A percentile compares a stretch with the other conserved stretches of the same genome.
Evolutionary conservation across 1,139 yeast genomes (phyloP).

Genomic region (Geotrichum europaeum): DNA sequence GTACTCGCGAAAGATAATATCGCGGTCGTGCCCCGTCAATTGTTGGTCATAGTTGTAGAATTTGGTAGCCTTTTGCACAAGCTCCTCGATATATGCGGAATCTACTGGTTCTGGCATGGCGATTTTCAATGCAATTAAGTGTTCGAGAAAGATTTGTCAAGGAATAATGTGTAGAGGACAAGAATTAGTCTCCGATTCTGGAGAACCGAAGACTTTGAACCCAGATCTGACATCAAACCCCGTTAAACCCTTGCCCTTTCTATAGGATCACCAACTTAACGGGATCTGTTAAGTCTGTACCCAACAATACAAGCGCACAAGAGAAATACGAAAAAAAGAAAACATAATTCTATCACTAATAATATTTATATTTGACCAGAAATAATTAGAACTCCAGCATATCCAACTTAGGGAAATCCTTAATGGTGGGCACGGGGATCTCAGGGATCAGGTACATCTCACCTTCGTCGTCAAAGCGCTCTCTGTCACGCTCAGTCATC

Average conservation of each 20-base stretch:
- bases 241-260: neutral
- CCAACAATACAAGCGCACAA: neutral
- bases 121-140: neutral
- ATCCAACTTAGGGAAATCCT: constrained; percentile 14
- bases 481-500: constrained; percentile 71
- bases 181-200: neutral
- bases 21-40: constrained; percentile 12
- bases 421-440: constrained; percentile 24
- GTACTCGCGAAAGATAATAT: constrained; percentile 6
- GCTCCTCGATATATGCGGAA: constrained; percentile 3
- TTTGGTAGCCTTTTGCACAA: constrained; percentile 7
- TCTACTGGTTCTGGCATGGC: constrained; percentile 1
- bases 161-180: neutral
- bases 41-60: constrained; percentile 13
- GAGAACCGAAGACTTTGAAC: neutral
- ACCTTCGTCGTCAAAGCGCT: constrained; percentile 84
- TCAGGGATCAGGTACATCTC: constrained; percentile 47
- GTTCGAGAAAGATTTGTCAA: constrained; percentile 4
- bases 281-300: neutral
- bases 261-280: neutral
- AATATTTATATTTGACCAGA: neutral
- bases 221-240: neutral
- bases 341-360: neutral
- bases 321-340: neutral
- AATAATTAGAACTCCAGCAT: constrained; percentile 12